Evolutionary conservation across 139 green algal genomes (phyloP).

Genomic region (Edaphochlamys debaryana): DNA sequence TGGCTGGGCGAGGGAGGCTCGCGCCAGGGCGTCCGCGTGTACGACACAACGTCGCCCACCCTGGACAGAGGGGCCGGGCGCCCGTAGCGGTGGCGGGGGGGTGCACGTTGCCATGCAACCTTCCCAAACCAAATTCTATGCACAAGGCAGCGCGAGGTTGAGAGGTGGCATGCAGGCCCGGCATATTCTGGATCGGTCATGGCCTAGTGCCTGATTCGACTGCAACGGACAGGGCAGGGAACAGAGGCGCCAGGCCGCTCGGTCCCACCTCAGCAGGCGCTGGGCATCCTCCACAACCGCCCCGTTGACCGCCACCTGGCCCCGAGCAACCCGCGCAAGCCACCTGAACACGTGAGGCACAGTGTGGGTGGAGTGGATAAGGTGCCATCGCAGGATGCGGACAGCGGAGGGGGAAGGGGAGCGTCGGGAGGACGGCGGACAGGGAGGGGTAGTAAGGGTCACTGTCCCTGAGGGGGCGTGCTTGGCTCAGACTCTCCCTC

Average conservation of each 20-base stretch:
- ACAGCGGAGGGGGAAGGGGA: too few species aligned
- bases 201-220: background rate
- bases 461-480: background rate
- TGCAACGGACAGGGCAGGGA: background rate
- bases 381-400: background rate
- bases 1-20: constrained; percentile 45
- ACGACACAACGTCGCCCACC: constrained; percentile 33
- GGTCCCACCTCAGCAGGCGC: background rate
- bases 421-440: background rate
- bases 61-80: background rate
- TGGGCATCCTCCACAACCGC: background rate
- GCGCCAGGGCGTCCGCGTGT: constrained; percentile 37
- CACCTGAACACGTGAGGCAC: too few species aligned
- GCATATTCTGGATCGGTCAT: background rate
- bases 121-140: background rate
- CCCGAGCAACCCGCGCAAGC: background rate
- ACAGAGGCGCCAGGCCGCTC: background rate
- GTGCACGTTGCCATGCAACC: background rate
- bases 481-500: too few species aligned
- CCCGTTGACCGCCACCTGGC: constrained; percentile 7
- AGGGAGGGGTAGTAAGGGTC: too few species aligned
- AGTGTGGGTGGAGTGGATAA: too few species aligned
- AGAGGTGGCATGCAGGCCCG: too few species aligned
- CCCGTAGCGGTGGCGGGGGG: too few species aligned
- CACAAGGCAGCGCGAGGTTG: too few species aligned